Evolutionary conservation across 2,329 filamentous ascomycete species (phyloP).

Genomic region (Monascus ruber): DNA sequence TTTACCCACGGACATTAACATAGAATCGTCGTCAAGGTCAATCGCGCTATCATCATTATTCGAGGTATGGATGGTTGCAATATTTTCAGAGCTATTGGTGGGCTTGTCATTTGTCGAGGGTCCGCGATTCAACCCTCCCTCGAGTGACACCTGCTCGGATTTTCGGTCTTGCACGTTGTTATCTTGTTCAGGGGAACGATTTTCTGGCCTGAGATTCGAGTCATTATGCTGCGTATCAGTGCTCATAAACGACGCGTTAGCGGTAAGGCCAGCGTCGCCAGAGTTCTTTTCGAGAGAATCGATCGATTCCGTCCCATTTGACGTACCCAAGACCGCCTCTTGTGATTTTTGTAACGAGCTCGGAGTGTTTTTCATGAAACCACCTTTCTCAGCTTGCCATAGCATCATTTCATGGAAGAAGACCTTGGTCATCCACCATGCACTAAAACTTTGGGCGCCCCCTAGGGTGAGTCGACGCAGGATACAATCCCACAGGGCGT

Average conservation of each 20-base stretch:
- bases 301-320: constrained; percentile 4
- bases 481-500: constrained; percentile 33
- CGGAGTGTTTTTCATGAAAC: constrained; percentile 57
- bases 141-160: constrained; percentile 7
- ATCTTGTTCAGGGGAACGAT: constrained; percentile 8
- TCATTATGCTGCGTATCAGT: constrained; percentile 8
- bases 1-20: constrained; percentile 31
- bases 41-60: constrained; percentile 63
- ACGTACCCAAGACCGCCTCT: constrained; percentile 4
- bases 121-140: constrained; percentile 11
- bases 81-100: constrained; percentile 34
- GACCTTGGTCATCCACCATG: constrained; percentile 67
- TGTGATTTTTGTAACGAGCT: constrained; percentile 18
- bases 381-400: constrained; percentile 81
- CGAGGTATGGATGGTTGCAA: constrained; percentile 17
- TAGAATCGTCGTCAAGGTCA: constrained; percentile 45
- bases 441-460: constrained; percentile 36
- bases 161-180: constrained; percentile 7
- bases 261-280: constrained; percentile 5
- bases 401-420: constrained; percentile 91
- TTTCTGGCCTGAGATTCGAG: constrained; percentile 11
- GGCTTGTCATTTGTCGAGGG: constrained; percentile 30
- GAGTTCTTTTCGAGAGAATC: constrained; percentile 13
- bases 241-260: constrained; percentile 7
- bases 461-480: constrained; percentile 33